Evolutionary conservation across 2,329 filamentous ascomycete genomes (phyloP), one percentile per base, ranked within the genome.

Genomic region (Talaromyces amestolkiae): DNA sequence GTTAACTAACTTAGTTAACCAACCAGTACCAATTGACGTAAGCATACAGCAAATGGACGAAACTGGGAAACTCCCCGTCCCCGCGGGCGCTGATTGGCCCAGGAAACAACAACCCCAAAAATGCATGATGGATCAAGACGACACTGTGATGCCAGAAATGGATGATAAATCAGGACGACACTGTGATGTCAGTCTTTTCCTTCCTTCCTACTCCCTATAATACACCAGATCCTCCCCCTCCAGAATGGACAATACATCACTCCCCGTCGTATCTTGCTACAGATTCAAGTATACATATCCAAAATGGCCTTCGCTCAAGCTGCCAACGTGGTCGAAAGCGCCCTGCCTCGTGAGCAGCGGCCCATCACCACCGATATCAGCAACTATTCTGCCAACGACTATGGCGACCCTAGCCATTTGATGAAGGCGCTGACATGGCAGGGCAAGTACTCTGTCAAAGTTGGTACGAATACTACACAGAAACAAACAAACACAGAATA

Each of bases 391-490:
- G 80, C 81, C 4, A 82, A 89, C 65, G 76, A 81, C 22, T 82
- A 82, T 73, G 85, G 82, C 27, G 79, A 85, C 71, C 77, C 82
- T 4, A 79, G 77, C 3, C 77, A 76, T 37, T 89, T 78, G 17
- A 95, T 96, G 90, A 90, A 91, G 76, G 93, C 92, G 0, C 79
- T 96, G 15, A 86, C 85, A 2, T 96, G 92, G 92, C 87, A 90
- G 77, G 90, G 91, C 61, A 95, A 94, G 82, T 91, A 93, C 72
- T 86, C 82, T 35, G 91, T 96, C 56, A 79, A 90, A 73, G 82
- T 96, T 19, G 35, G 35, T 37, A 37, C 9, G 35, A 37, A 37
- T 13, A 7, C 35, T 37, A 4, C 35, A 10, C 35, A 37, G 35
- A 11, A 13, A 7, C 3, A 5, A 7, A 31, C 5, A 37, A 37